These are phyloP conservation scores for Orbilia oligospora DNA, from an alignment of 2,329 filamentous ascomycete genomes.

Conservation along the genomic window DNA sequence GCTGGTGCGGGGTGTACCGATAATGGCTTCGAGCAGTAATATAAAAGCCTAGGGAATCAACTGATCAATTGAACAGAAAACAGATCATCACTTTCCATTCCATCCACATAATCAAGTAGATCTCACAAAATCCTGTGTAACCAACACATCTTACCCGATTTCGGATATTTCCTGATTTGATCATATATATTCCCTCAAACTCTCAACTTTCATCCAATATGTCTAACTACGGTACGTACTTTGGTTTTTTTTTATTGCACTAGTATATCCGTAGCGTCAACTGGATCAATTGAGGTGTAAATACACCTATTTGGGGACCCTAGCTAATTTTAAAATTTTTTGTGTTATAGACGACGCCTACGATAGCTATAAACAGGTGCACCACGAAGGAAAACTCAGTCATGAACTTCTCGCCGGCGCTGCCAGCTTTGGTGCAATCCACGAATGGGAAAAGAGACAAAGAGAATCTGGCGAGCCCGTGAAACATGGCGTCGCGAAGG, in stretches of 20 bases:
- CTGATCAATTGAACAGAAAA: background rate
- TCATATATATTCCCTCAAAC: background rate
- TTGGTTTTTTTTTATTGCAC: background rate
- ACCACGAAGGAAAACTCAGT: conserved; percentile 45
- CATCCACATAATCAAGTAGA: conserved; percentile 8
- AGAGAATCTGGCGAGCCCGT: conserved; percentile 48
- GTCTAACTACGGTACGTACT: conserved; percentile 20
- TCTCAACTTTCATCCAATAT: conserved; percentile 1
- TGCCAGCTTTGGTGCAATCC: conserved; percentile 45
- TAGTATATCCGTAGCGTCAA: background rate
- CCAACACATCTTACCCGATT: conserved; percentile 11
- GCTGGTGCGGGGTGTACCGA: conserved; percentile 23
- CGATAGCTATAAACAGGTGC: conserved; percentile 25
- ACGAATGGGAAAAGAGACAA: conserved; percentile 56
- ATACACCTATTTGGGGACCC: background rate
- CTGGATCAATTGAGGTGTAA: background rate
- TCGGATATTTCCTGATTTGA: conserved; percentile 12
- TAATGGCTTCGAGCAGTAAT: background rate
- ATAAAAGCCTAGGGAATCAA: conserved; percentile 25
- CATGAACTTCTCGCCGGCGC: conserved; percentile 57
- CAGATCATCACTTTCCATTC: background rate
- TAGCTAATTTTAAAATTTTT: background rate
- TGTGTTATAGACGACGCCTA: conserved; percentile 12
- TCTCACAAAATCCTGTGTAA: background rate
- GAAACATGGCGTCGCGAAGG: conserved; percentile 57